These are phyloP conservation scores for Curvularia sp. DNA, from an alignment of 2,329 filamentous ascomycete species.

Conservation along the genomic window DNA sequence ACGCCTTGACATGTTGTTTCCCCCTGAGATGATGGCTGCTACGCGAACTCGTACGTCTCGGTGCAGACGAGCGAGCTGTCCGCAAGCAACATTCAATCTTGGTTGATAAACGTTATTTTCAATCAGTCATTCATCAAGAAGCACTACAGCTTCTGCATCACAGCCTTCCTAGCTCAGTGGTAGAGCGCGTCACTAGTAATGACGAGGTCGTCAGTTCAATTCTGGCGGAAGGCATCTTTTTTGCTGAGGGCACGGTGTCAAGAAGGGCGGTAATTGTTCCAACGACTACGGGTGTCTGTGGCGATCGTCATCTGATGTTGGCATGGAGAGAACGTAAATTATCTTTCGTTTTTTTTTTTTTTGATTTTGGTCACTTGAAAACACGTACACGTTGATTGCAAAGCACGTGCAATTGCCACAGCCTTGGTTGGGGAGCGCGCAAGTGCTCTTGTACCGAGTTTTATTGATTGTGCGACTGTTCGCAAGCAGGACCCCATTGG, in stretches of 20 bases:
- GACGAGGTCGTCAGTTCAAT: conserved; percentile 23
- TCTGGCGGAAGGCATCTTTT: conserved; percentile 19
- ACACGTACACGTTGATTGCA: neutral
- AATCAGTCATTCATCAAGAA: neutral
- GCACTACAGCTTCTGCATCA: neutral
- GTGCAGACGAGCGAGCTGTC: neutral
- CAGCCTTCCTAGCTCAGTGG: conserved; percentile 23
- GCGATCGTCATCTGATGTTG: neutral
- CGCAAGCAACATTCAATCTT: neutral
- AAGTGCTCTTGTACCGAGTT: neutral
- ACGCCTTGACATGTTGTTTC: no score
- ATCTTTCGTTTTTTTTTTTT: neutral
- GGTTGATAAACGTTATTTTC: neutral
- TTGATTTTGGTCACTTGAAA: neutral
- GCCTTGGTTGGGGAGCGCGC: neutral
- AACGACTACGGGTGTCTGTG: neutral
- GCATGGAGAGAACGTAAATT: neutral
- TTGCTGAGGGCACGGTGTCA: neutral
- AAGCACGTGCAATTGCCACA: neutral
- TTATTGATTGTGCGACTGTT: conserved; percentile 1
- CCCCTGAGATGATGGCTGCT: no score
- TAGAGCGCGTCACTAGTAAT: conserved; percentile 24
- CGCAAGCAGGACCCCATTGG: no score
- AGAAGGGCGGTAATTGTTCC: neutral
- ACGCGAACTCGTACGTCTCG: neutral